A percentile compares a stretch with the other conserved stretches of the same genome.
Conservation (phyloP, 768 basidiomycete species). For the Gymnopilus dilepis region DNA sequence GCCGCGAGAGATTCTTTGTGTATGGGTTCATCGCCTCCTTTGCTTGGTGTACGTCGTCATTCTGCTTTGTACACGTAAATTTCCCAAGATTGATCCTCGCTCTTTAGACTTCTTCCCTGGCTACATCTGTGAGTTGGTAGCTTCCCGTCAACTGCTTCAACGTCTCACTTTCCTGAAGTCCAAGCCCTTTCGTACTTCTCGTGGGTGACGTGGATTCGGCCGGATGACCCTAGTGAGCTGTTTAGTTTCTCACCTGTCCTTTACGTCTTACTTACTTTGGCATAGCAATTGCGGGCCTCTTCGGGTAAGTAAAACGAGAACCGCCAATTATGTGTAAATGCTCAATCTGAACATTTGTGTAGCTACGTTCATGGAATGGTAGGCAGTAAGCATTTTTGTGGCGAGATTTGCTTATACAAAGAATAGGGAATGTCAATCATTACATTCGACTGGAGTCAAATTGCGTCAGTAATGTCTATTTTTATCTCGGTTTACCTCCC, state of each 20-base stretch:
- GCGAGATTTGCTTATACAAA: slow-evolving; percentile 35
- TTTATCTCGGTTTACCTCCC: not conserved
- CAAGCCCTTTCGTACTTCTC: slow-evolving; percentile 62
- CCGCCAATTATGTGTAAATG: no score
- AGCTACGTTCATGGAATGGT: slow-evolving; percentile 54
- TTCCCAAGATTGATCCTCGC: slow-evolving; percentile 24
- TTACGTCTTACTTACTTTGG: slow-evolving; percentile 3
- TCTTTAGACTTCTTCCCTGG: slow-evolving; percentile 44
- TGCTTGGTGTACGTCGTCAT: slow-evolving; percentile 56
- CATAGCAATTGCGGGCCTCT: slow-evolving; percentile 50
- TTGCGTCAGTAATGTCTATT: slow-evolving; percentile 47
- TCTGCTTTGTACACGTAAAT: not conserved
- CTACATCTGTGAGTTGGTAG: slow-evolving; percentile 41
- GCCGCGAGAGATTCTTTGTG: slow-evolving; percentile 73
- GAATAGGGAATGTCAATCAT: slow-evolving; percentile 48
- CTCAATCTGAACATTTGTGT: not conserved
- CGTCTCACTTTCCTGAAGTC: slow-evolving; percentile 29
- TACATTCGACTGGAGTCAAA: slow-evolving; percentile 63
- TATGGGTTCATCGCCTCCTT: slow-evolving; percentile 61
- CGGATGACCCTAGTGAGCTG: slow-evolving; percentile 49
- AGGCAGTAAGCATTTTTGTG: slow-evolving; percentile 41
- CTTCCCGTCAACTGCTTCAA: not conserved
- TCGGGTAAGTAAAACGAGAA: slow-evolving; percentile 48
- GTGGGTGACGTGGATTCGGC: slow-evolving; percentile 62
- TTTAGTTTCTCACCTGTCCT: not conserved